Evolutionary conservation across 805 yeast genomes (phyloP).

Genomic region (Teunomyces cretensis): DNA sequence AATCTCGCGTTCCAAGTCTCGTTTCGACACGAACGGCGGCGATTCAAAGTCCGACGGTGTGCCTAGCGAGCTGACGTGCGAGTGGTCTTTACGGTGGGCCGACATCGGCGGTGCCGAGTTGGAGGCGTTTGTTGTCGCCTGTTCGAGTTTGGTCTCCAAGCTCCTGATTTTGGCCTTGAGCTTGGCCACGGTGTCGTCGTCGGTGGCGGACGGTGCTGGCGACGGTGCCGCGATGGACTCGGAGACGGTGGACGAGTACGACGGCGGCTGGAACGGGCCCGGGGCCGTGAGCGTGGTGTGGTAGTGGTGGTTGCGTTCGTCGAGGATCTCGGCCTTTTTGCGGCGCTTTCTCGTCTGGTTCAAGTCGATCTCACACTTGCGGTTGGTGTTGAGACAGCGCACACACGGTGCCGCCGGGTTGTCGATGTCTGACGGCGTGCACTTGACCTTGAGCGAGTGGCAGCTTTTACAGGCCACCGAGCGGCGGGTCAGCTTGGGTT

Average conservation of each 20-base stretch:
- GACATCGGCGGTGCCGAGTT: not conserved
- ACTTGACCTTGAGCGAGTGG: slow-evolving; percentile 79
- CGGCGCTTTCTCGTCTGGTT: slow-evolving; percentile 55
- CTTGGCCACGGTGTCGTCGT: not conserved
- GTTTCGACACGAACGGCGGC: slow-evolving; percentile 28
- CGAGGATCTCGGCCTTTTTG: slow-evolving; percentile 31
- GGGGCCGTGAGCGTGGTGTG: too few relatives aligned
- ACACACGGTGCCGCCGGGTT: slow-evolving; percentile 67
- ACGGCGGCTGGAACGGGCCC: too few relatives aligned
- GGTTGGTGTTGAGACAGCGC: slow-evolving; percentile 65
- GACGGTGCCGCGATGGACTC: not conserved
- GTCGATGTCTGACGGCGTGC: slow-evolving; percentile 65
- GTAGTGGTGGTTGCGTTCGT: slow-evolving; percentile 14
- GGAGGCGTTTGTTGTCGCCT: not conserved
- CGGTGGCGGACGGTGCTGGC: not conserved
- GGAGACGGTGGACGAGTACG: too few relatives aligned
- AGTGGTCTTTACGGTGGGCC: not conserved
- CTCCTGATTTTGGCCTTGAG: not conserved
- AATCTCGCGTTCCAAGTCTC: slow-evolving; percentile 43
- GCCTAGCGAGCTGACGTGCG: not conserved
- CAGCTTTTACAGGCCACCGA: slow-evolving; percentile 72
- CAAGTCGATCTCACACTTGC: slow-evolving; percentile 66
- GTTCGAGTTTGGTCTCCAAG: slow-evolving; percentile 1
- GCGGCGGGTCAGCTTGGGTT: slow-evolving; percentile 27
- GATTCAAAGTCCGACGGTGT: slow-evolving; percentile 9